Evolutionary conservation across 2,329 filamentous ascomycete genomes (phyloP).

Genomic region (Curvularia sp.): DNA sequence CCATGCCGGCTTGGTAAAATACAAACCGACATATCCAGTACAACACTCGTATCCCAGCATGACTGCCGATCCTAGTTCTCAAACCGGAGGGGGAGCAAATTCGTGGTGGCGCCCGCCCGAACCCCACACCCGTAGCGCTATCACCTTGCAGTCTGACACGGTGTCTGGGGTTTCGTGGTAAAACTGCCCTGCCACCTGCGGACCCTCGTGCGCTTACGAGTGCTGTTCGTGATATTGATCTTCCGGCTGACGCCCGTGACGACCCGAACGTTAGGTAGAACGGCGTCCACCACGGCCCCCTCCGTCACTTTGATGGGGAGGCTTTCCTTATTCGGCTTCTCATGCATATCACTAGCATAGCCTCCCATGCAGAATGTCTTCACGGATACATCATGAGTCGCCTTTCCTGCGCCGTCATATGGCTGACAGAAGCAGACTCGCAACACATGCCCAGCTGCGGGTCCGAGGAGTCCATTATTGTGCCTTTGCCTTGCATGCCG

Average conservation of each 20-base stretch:
- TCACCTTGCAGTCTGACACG: constrained; percentile 25
- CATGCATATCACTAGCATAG: constrained; percentile 2
- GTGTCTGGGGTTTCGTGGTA: background rate
- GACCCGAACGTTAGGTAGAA: constrained; percentile 23
- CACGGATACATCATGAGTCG: constrained; percentile 4
- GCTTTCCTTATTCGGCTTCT: constrained; percentile 10
- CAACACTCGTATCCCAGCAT: constrained; percentile 5
- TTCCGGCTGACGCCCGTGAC: constrained; percentile 11
- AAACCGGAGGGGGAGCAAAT: background rate
- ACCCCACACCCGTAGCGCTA: constrained; percentile 36
- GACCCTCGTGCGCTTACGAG: background rate
- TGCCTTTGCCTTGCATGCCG: background rate
- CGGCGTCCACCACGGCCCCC: constrained; percentile 12
- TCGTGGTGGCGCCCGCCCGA: constrained; percentile 21
- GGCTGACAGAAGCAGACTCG: constrained; percentile 49
- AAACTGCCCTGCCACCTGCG: constrained; percentile 1
- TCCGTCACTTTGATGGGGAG: background rate
- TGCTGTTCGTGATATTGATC: constrained; percentile 1
- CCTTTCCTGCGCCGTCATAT: constrained; percentile 34
- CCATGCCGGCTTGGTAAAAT: background rate
- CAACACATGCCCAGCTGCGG: constrained; percentile 33
- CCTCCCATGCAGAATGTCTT: constrained; percentile 11
- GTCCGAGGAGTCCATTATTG: constrained; percentile 12
- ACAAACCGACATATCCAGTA: constrained; percentile 1
- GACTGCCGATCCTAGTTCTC: constrained; percentile 8